Percentiles rank a stretch among this genome's conserved stretches.
phyloP scores from a whole-genome alignment of 1,284 basidiomycete genomes.

The Omphalotus olearius region DNA sequence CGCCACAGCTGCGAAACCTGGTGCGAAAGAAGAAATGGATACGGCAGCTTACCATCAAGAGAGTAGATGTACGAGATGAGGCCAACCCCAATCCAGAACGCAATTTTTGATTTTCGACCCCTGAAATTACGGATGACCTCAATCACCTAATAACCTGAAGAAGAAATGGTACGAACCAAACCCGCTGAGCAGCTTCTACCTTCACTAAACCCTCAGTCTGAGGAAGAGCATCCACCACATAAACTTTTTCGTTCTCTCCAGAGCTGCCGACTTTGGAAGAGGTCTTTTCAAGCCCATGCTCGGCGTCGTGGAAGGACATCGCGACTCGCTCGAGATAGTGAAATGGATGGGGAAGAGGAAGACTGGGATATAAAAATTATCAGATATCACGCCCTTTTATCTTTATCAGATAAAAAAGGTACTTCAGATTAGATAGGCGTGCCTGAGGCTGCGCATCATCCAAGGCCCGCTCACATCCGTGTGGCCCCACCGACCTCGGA shows the following conservation, averaged over 20 bases:
- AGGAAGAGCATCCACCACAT: not conserved
- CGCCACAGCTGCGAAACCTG: not conserved
- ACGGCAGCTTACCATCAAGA: slow-evolving; percentile 1
- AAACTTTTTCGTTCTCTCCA: not conserved
- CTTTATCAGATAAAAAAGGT: no score
- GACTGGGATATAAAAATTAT: no score
- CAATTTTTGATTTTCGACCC: slow-evolving; percentile 7
- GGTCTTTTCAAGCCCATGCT: no score
- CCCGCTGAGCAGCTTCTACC: slow-evolving; percentile 8
- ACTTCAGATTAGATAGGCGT: no score
- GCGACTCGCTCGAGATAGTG: no score
- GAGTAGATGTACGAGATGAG: slow-evolving; percentile 10
- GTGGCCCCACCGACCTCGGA: no score
- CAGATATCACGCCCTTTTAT: no score
- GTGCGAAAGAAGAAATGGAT: not conserved
- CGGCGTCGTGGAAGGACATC: no score
- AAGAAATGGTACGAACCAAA: not conserved
- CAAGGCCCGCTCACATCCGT: no score
- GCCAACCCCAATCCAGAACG: slow-evolving; percentile 8
- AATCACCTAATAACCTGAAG: not conserved
- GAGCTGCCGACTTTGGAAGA: no score
- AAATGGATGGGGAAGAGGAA: no score
- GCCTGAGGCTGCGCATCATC: no score
- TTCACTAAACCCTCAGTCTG: slow-evolving; percentile 7
- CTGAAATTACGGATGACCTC: not conserved